A percentile compares a stretch with the other conserved stretches of the same genome.
Conservation (phyloP, 495 filamentous ascomycete species). For the Bathelium albidoporum region DNA sequence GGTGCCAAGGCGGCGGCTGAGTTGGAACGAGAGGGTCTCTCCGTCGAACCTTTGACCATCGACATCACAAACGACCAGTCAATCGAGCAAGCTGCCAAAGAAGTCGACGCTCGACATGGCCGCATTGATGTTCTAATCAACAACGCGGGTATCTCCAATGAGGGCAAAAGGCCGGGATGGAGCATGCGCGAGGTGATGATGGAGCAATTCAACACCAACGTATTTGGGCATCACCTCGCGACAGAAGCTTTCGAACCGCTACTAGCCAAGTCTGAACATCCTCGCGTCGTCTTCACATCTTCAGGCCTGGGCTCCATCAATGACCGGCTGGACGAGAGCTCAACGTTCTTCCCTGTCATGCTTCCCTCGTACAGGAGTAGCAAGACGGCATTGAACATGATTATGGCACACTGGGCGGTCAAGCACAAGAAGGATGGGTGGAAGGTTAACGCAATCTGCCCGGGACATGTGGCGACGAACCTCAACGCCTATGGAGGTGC, state of each 20-base stretch:
- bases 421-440: neutral
- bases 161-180: neutral
- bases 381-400: slow-evolving; percentile 1
- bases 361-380: neutral
- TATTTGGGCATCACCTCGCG: neutral
- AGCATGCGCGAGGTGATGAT: neutral
- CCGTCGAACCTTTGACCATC: slow-evolving; percentile 14
- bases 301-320: neutral
- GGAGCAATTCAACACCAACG: neutral
- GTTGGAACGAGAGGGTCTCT: neutral
- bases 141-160: slow-evolving; percentile 4
- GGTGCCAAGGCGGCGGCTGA: slow-evolving; percentile 6
- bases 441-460: slow-evolving; percentile 1
- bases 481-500: neutral
- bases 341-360: neutral
- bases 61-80: slow-evolving; percentile 12
- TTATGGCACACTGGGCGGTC: neutral
- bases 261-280: neutral
- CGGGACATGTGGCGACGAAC: neutral
- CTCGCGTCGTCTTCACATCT: neutral
- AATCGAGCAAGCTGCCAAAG: slow-evolving; percentile 9
- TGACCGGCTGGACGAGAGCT: neutral
- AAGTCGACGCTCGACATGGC: slow-evolving; percentile 7
- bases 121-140: slow-evolving; percentile 13
- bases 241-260: neutral